Conservation (phyloP, 116 monocot genomes). For the Thalassia testudinum region DNA sequence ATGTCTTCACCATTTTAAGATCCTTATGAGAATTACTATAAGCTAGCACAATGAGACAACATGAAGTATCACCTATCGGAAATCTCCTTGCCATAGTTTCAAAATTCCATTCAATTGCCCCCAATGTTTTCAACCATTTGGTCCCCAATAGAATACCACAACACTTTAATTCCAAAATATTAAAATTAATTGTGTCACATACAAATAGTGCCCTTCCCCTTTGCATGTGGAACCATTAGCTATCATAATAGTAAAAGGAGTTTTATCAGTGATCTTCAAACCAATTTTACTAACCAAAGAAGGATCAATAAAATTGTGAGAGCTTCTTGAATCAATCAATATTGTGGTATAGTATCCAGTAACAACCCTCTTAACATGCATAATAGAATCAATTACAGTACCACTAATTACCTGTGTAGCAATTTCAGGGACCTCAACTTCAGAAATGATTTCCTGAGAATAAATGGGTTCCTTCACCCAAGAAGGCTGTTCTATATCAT, state of each 20-base stretch:
- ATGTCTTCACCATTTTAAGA: background rate
- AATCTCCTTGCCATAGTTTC: background rate
- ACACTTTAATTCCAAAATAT: background rate
- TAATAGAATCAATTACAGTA: background rate
- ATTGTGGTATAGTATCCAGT: background rate
- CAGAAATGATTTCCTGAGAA: too few relatives aligned
- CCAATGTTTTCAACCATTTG: too few relatives aligned
- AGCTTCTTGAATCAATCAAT: background rate
- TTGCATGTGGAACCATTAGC: background rate
- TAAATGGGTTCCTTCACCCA: too few relatives aligned
- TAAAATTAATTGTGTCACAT: background rate
- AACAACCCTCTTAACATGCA: background rate
- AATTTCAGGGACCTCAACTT: background rate
- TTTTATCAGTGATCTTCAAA: background rate
- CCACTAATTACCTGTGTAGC: background rate
- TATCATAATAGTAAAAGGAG: background rate
- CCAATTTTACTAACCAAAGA: background rate
- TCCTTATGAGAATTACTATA: background rate
- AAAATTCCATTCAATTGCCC: background rate
- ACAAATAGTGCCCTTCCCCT: background rate
- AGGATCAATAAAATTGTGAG: background rate
- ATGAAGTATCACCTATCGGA: too few relatives aligned
- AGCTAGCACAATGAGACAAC: too few relatives aligned
- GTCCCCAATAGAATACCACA: background rate
- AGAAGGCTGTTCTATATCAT: too few relatives aligned